A percentile compares a stretch with the other conserved stretches of the same genome.
phyloP scores from a whole-genome alignment of 495 filamentous ascomycete genomes.

The Penicillium goetzii region DNA sequence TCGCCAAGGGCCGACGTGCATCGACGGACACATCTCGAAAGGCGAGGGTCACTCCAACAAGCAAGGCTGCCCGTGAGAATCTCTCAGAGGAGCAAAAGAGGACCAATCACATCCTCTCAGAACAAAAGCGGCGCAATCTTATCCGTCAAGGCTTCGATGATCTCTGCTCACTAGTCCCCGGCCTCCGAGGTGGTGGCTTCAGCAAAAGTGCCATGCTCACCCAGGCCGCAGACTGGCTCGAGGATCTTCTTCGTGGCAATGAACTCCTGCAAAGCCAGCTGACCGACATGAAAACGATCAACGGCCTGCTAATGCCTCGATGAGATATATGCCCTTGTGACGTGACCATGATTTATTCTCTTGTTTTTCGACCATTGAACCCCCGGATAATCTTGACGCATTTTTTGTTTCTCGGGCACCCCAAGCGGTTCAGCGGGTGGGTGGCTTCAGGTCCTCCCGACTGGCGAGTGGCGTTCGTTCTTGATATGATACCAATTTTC shows the following conservation, averaged over 20 bases:
- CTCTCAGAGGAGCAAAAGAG: constrained; percentile 83
- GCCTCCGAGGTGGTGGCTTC: constrained; percentile 66
- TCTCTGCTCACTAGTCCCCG: constrained; percentile 70
- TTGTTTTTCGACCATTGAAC: constrained; percentile 13
- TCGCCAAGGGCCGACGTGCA: constrained; percentile 33
- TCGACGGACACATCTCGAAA: constrained; percentile 42
- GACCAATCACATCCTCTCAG: constrained; percentile 85
- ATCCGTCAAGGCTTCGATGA: constrained; percentile 81
- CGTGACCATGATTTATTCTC: constrained; percentile 30
- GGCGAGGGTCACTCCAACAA: constrained; percentile 32
- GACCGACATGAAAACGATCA: constrained; percentile 46
- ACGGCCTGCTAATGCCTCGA: constrained; percentile 50
- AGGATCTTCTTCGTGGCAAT: constrained; percentile 71
- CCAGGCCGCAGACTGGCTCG: constrained; percentile 73
- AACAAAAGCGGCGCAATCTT: constrained; percentile 79
- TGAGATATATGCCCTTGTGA: constrained; percentile 28
- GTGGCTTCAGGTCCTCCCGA: constrained; percentile 7
- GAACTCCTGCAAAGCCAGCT: constrained; percentile 52
- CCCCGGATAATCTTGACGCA: constrained; percentile 12
- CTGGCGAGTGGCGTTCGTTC: constrained; percentile 23
- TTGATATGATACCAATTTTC: constrained; percentile 29
- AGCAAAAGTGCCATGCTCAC: constrained; percentile 80
- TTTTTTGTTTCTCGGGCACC: constrained; percentile 9
- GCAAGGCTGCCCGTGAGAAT: constrained; percentile 69
- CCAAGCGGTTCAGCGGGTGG: constrained; percentile 25